These are phyloP conservation scores for Penicillium manginii DNA, from an alignment of 495 filamentous ascomycete genomes.

Conservation along the genomic window DNA sequence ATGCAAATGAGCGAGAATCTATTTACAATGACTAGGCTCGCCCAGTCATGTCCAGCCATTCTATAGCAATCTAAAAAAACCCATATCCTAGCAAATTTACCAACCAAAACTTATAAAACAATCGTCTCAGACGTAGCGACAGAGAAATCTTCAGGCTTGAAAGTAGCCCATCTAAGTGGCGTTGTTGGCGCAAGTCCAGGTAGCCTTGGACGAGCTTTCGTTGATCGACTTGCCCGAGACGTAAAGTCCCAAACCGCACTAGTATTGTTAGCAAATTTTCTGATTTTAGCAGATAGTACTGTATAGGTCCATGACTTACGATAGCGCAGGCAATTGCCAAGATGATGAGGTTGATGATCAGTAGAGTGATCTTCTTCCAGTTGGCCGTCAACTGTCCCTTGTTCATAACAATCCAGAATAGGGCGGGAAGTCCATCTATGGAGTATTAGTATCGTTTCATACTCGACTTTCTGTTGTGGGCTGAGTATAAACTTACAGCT, in stretches of 20 bases:
- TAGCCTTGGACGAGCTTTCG: slow-evolving; percentile 5
- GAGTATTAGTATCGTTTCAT: slow-evolving; percentile 43
- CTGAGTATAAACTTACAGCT: slow-evolving; percentile 30
- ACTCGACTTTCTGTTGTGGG: slow-evolving; percentile 18
- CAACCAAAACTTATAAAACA: not conserved
- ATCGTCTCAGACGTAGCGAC: slow-evolving; percentile 2
- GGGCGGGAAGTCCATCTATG: slow-evolving; percentile 35
- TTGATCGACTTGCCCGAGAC: slow-evolving; percentile 6
- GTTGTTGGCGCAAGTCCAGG: slow-evolving; percentile 6
- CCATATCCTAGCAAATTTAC: not conserved
- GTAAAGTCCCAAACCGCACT: slow-evolving; percentile 3
- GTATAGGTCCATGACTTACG: not conserved
- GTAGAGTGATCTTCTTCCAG: slow-evolving; percentile 32
- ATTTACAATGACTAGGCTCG: slow-evolving; percentile 2
- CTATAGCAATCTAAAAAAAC: not conserved
- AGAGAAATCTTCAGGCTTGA: not conserved
- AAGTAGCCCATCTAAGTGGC: not conserved
- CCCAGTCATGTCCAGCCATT: not conserved
- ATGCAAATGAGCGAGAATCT: slow-evolving; percentile 4
- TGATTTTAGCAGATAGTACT: not conserved
- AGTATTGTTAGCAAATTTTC: not conserved
- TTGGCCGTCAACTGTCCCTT: slow-evolving; percentile 29
- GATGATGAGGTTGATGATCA: slow-evolving; percentile 34
- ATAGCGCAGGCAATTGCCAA: slow-evolving; percentile 29
- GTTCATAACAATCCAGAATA: slow-evolving; percentile 47